Base-by-base conservation (phyloP, 768 basidiomycete genomes). In the Royoungia palumana region DNA sequence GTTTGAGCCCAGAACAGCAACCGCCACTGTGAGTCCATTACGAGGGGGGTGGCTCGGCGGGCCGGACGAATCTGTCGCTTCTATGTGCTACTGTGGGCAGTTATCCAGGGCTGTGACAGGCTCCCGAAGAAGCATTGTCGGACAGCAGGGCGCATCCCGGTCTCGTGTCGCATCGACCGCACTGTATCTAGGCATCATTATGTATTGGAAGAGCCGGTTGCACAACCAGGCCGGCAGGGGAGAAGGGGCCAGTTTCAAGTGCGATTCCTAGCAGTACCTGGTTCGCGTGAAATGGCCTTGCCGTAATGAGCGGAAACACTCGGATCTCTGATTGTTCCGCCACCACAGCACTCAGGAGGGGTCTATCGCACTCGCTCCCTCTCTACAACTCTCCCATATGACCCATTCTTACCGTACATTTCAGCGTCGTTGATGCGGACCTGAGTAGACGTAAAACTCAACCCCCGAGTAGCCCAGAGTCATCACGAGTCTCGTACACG, bases 261-360 rank as follows among this genome's bases (percentile, higher is more conserved):
- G 49, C 51, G 62, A 64, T 58, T 62, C 55, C 52, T 44, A 46
- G 44, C 44, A n/a, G 57, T 49, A 54, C 57, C 57, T 66, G 60
- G 57, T 53, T 38, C 39, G 34, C 38, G 44, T 41, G n/a, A 50
- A 50, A 39, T 46, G 50, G 48, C 40, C 39, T 47, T 64, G 50
- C 66, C 64, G 62, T 68, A 66, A 68, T 37, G 51, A 54, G 53
- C 39, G 50, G 22, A n/a, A n/a, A 47, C 44, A 28, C 28, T 28
- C 28, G 35, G 34, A 49, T 54, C 47, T 49, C 40, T 46, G 39
- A 28, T 28, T 12, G 28, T 13, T 28, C 42, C 28, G 49, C 49
- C 42, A 50, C 54, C 20, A 42, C 42, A 11, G 9, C 28, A 28
- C 6, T 9, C 7, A 14, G 47, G 21, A 42, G 32, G 41, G 40